These are phyloP conservation scores for Solanum chmielewskii DNA, from an alignment of 257 asterid genomes.

Conservation along the genomic window DNA sequence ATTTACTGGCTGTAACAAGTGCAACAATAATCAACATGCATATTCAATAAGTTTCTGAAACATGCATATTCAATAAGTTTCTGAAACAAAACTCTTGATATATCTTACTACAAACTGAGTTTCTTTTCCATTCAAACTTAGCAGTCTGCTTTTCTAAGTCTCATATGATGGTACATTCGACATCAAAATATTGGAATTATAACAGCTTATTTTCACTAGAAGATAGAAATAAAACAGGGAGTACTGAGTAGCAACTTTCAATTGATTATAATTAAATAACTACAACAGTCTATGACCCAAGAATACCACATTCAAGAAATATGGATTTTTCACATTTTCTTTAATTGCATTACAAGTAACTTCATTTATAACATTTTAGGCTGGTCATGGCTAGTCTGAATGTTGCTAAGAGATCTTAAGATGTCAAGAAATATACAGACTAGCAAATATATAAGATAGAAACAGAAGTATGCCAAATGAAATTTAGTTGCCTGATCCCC, in stretches of 20 bases:
- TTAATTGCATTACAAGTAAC: background rate
- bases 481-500: background rate
- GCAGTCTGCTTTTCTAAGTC: background rate
- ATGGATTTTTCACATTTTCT: background rate
- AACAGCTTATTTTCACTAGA: background rate
- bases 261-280: background rate
- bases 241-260: background rate
- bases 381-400: background rate
- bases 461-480: background rate
- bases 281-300: background rate
- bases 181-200: background rate
- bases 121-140: background rate
- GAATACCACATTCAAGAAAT: background rate
- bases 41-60: background rate
- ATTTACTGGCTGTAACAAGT: background rate
- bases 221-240: background rate
- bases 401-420: background rate
- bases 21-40: background rate
- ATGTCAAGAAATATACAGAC: background rate
- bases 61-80: background rate
- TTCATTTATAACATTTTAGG: background rate
- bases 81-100: background rate
- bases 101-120: background rate
- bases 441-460: background rate
- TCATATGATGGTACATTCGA: background rate